These are phyloP conservation scores for Polygonum aviculare DNA, from an alignment of 148 eudicot species.

Conservation along the genomic window DNA sequence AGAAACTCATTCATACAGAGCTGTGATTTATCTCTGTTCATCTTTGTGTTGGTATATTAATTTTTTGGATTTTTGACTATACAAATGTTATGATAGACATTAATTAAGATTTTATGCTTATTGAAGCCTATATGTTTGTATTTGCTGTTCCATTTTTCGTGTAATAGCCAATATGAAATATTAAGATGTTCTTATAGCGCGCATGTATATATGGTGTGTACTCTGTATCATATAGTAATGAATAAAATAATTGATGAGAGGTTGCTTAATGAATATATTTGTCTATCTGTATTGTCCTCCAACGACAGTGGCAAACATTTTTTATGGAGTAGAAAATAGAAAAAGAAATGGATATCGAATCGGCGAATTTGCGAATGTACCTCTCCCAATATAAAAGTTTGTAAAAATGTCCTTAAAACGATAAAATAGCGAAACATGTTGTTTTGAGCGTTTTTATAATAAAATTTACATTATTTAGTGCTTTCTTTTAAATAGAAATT, in stretches of 20 bases:
- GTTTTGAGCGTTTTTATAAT: too few relatives aligned
- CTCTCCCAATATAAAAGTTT: too few relatives aligned
- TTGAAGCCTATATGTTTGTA: not conserved
- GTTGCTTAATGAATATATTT: not conserved
- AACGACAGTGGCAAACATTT: not conserved
- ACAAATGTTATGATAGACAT: not conserved
- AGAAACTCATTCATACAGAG: slow-evolving; percentile 56
- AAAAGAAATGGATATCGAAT: too few relatives aligned
- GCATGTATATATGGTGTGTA: not conserved
- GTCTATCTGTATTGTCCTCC: not conserved
- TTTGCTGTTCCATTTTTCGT: slow-evolving; percentile 4
- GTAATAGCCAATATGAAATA: not conserved
- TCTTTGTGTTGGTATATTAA: not conserved
- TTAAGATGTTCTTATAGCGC: not conserved
- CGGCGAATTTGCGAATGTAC: too few relatives aligned
- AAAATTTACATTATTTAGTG: too few relatives aligned
- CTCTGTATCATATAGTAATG: slow-evolving; percentile 1
- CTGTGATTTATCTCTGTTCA: slow-evolving; percentile 28
- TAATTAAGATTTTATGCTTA: not conserved
- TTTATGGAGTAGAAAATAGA: too few relatives aligned
- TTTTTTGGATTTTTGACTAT: not conserved
- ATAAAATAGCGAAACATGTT: too few relatives aligned
- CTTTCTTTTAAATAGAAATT: too few relatives aligned
- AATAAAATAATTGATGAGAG: not conserved
- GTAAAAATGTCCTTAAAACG: too few relatives aligned